Base-by-base conservation (phyloP, 2,329 filamentous ascomycete species). In the Pezicula radicicola region DNA sequence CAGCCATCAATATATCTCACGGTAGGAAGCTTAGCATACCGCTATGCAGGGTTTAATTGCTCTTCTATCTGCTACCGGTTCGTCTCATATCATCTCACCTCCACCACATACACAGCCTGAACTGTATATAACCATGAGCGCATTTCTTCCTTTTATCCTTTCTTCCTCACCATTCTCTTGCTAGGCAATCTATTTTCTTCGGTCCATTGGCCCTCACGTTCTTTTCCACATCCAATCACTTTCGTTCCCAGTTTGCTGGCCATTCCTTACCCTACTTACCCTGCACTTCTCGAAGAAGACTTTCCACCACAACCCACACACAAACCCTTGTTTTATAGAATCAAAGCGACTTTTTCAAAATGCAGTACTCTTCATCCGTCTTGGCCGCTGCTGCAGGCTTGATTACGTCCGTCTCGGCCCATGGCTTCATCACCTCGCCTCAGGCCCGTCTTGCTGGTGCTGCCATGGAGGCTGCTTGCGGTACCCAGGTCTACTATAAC, bases 341-440 rank as follows among this genome's bases (percentile, higher is more conserved):
- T 19, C 36, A 15, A 41, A 25, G 19, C 36, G 15, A 46, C 35
- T 45, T 36, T 36, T 36, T 47, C 55, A 61, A 55, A 39, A 63
- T 63, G 61, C 57, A 63, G 52, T 62, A 62, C 56, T 50, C 60
- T 42, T 51, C 55, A 19, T 42, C 58, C 9, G 54, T 61, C 48
- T 56, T 62, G 39, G 50, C 57, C 41, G 43, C 55, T 35, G 53
- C 57, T 33, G 53, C 54, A 9, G 48, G 53, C 48, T 49, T 62
- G 16, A 72, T 72, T 48, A 68, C 71, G 55, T 60, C 72, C 50
- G 74, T 72, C 48, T 70, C 74, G 27, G 75, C 70, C 44, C 78
- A 81, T 55, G 78, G 78, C 35, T 75, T 74, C 53, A 72, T 80
- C 48, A 67, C 64, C 39, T 67, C 62, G 4, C 76, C 76, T 4